A percentile compares a stretch with the other conserved stretches of the same genome.
These are phyloP conservation scores for Ophiorrhiza pumila DNA, from an alignment of 257 asterid genomes.

Conservation along the genomic window DNA sequence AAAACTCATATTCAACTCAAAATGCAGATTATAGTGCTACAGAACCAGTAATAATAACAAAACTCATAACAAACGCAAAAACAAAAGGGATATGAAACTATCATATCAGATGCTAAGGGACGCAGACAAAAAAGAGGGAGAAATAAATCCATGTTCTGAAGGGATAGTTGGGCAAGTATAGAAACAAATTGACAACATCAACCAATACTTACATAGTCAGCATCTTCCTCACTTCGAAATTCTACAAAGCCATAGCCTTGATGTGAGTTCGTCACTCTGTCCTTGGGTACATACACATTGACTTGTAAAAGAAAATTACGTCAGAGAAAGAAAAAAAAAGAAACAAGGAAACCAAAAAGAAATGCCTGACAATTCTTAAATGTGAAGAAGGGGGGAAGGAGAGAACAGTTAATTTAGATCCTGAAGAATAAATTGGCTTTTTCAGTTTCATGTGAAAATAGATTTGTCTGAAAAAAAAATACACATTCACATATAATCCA, in stretches of 20 bases:
- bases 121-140: neutral
- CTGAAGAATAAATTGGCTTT: neutral
- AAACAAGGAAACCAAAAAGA: constrained; percentile 1
- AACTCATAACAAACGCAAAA: neutral
- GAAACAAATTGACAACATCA: constrained; percentile 11
- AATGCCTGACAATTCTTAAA: neutral
- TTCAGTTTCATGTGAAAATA: neutral
- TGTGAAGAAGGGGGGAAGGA: neutral
- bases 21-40: neutral
- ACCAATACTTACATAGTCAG: constrained; percentile 68
- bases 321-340: constrained; percentile 7
- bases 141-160: neutral
- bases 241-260: constrained; percentile 96
- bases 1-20: neutral
- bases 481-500: neutral
- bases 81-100: neutral
- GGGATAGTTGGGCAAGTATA: neutral
- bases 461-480: neutral
- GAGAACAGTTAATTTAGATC: neutral
- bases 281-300: constrained; percentile 96
- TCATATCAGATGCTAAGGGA: too few relatives aligned
- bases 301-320: constrained; percentile 34
- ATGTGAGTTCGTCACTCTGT: constrained; percentile 89
- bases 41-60: neutral
- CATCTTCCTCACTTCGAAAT: constrained; percentile 97